Conservation (phyloP, 768 basidiomycete species). For the Butyriboletus loyo region DNA sequence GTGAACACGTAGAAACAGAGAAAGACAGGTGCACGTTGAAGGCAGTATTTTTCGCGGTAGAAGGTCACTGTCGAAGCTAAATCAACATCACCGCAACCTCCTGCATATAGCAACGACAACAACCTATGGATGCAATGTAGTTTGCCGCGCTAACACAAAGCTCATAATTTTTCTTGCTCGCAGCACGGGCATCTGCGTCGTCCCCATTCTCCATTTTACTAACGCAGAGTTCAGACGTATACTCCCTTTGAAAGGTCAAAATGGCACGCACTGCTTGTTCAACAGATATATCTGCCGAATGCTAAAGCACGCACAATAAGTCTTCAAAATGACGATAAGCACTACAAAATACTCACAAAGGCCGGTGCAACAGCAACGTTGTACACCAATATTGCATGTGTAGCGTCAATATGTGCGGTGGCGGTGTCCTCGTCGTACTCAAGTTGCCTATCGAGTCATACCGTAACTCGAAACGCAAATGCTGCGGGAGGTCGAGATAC, state of each 20-base stretch:
- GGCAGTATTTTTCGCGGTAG: constrained; percentile 61
- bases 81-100: not conserved
- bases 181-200: constrained; percentile 51
- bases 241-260: not conserved
- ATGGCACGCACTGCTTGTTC: constrained; percentile 39
- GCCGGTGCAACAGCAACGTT: constrained; percentile 69
- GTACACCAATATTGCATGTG: constrained; percentile 90
- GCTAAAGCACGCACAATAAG: constrained; percentile 13
- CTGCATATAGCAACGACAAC: constrained; percentile 7
- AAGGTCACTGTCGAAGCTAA: constrained; percentile 40
- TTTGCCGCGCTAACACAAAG: constrained; percentile 76
- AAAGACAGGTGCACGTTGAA: constrained; percentile 64
- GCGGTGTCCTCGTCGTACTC: constrained; percentile 33
- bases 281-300: constrained; percentile 26
- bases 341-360: constrained; percentile 54
- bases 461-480: constrained; percentile 61
- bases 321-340: not conserved
- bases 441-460: constrained; percentile 34
- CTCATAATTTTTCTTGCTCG: constrained; percentile 65
- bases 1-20: constrained; percentile 79
- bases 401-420: constrained; percentile 67
- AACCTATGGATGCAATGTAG: constrained; percentile 69
- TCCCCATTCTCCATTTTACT: constrained; percentile 41
- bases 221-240: not conserved
- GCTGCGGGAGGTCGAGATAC: constrained; percentile 67